A percentile compares a stretch with the other conserved stretches of the same genome.
phyloP scores from a whole-genome alignment of 345 rosid genomes.

The Acer campestre region DNA sequence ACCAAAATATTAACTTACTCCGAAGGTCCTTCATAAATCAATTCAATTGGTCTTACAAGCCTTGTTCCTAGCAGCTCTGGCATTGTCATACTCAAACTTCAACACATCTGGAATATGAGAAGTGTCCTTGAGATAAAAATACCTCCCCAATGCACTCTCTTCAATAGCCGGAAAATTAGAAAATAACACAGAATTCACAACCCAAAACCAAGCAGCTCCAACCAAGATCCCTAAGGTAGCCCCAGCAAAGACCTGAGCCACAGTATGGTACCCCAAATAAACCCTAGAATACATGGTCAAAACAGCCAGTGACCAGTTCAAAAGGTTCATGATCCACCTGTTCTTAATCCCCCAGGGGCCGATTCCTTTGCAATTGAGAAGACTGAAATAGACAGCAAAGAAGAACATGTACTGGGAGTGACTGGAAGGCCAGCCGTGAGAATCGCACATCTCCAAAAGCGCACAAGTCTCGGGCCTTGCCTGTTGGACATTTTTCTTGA shows the following conservation, averaged over 20 bases:
- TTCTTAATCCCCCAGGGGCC: slow-evolving; percentile 55
- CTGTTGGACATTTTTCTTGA: slow-evolving; percentile 73
- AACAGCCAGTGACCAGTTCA: slow-evolving; percentile 70
- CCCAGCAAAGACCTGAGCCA: slow-evolving; percentile 88
- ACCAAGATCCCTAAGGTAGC: slow-evolving; percentile 63
- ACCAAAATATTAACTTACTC: slow-evolving; percentile 28
- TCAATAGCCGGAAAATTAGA: slow-evolving; percentile 72
- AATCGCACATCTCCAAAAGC: slow-evolving; percentile 89
- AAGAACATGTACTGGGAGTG: slow-evolving; percentile 94
- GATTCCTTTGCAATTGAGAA: slow-evolving; percentile 62
- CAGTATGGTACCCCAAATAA: slow-evolving; percentile 86
- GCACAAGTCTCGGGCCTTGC: slow-evolving; percentile 88
- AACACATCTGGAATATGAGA: slow-evolving; percentile 84
- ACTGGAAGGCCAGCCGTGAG: slow-evolving; percentile 99
- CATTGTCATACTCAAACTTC: slow-evolving; percentile 94
- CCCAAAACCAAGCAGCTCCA: slow-evolving; percentile 80
- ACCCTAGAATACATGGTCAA: slow-evolving; percentile 93
- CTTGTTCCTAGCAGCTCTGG: slow-evolving; percentile 71
- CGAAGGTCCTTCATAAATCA: slow-evolving; percentile 36
- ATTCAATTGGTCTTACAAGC: slow-evolving; percentile 56
- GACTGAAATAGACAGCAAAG: slow-evolving; percentile 63
- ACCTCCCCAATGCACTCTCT: slow-evolving; percentile 74
- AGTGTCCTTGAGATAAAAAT: slow-evolving; percentile 83
- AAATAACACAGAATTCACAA: slow-evolving; percentile 57
- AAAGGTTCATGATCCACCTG: slow-evolving; percentile 41